A percentile compares a stretch with the other conserved stretches of the same genome.
Conservation (phyloP, 495 filamentous ascomycete species). For the Stereocaulon alpinum region DNA sequence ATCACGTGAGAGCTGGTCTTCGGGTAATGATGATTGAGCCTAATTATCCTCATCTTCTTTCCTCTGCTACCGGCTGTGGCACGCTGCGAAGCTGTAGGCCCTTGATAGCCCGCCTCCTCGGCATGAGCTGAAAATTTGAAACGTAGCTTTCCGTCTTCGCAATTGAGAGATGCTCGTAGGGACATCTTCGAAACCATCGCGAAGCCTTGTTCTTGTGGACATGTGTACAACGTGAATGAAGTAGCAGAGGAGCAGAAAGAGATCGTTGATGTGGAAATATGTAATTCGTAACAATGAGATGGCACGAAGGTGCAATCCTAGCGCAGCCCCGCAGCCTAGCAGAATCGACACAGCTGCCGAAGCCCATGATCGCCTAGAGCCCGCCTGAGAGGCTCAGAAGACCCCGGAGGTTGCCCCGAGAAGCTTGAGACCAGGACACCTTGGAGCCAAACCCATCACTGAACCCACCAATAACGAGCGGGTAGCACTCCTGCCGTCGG, state of each 20-base stretch:
- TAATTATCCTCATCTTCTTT: background rate
- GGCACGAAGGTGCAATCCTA: background rate
- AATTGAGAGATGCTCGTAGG: constrained; percentile 1
- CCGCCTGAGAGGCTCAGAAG: too few relatives aligned
- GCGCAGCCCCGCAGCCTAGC: background rate
- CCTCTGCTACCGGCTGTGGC: constrained; percentile 6
- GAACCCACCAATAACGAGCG: too few relatives aligned
- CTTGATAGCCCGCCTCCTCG: constrained; percentile 3
- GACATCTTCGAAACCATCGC: constrained; percentile 22
- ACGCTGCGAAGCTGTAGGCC: constrained; percentile 5
- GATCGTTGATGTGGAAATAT: background rate
- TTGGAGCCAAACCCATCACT: too few relatives aligned
- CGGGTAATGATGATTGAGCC: constrained; percentile 38
- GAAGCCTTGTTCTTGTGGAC: background rate
- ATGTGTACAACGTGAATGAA: too few relatives aligned
- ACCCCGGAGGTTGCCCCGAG: too few relatives aligned
- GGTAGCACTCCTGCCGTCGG: too few relatives aligned
- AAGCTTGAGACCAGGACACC: too few relatives aligned
- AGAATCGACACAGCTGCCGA: too few relatives aligned
- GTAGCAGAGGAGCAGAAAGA: background rate
- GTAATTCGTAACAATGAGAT: background rate
- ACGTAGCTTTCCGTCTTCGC: background rate
- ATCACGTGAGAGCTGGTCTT: constrained; percentile 47
- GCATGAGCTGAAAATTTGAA: constrained; percentile 4
- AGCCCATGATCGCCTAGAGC: too few relatives aligned